Conservation (phyloP, 148 eudicot genomes). For the Beta vulgaris region DNA sequence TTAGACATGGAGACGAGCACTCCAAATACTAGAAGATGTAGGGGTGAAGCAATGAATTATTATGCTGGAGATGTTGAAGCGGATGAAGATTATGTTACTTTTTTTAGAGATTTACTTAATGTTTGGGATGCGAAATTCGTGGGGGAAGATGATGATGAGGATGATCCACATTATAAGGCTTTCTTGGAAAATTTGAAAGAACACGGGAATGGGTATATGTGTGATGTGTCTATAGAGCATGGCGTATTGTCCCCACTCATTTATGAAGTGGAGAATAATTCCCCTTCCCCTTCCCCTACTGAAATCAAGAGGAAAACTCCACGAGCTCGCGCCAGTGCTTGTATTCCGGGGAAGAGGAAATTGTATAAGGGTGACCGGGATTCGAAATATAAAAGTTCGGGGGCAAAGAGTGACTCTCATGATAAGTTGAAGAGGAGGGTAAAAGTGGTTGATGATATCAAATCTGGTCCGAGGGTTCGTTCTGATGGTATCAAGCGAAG, state of each 20-base stretch:
- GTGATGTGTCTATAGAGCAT: conserved; percentile 23
- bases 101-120: neutral
- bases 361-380: neutral
- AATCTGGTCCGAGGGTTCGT: neutral
- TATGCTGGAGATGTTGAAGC: neutral
- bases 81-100: conserved; percentile 11
- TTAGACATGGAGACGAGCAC: conserved; percentile 14
- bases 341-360: neutral
- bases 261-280: conserved; percentile 31
- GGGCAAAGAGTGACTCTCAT: neutral
- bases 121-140: conserved; percentile 6
- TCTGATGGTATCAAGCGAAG: conserved; percentile 10
- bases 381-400: neutral
- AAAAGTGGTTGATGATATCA: neutral
- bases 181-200: conserved; percentile 33
- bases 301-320: neutral
- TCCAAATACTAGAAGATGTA: neutral
- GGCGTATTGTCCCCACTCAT: conserved; percentile 24
- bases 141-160: conserved; percentile 24
- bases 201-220: conserved; percentile 34
- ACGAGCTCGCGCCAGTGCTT: neutral
- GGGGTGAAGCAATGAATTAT: neutral
- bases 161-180: conserved; percentile 35
- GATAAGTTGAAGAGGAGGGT: neutral
- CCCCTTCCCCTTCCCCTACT: neutral